phyloP scores from a whole-genome alignment of 345 rosid genomes.

The Salix viminalis region DNA sequence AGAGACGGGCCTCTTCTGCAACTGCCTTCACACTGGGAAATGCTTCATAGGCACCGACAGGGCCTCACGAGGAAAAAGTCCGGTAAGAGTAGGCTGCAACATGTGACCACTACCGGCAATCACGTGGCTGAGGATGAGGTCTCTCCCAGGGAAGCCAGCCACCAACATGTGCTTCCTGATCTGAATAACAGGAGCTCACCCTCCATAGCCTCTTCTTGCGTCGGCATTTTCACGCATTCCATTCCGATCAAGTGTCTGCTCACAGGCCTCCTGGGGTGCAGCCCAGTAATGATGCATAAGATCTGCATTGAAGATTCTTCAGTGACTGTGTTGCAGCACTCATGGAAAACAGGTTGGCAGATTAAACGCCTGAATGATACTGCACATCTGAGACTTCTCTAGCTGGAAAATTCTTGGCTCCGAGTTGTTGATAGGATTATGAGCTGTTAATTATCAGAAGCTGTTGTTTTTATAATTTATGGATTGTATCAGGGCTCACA shows the following conservation, averaged over 20 bases:
- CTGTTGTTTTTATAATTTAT: conserved; percentile 2
- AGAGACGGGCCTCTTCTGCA: conserved; percentile 49
- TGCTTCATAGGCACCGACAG: conserved; percentile 60
- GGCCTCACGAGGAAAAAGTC: conserved; percentile 67
- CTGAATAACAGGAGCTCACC: conserved; percentile 45
- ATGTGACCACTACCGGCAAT: conserved; percentile 57
- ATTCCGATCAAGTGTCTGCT: conserved; percentile 77
- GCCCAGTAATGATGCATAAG: conserved; percentile 64
- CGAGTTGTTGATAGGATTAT: conserved; percentile 4
- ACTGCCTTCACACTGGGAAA: conserved; percentile 47
- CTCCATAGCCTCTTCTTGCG: conserved; percentile 36
- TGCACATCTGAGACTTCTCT: conserved; percentile 82
- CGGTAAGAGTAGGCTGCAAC: conserved; percentile 87
- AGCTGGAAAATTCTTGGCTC: conserved; percentile 19
- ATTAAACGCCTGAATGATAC: conserved; percentile 82
- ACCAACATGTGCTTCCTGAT: conserved; percentile 41
- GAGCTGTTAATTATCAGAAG: conserved; percentile 14
- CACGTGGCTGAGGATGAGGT: conserved; percentile 67
- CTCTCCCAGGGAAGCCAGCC: conserved; percentile 51
- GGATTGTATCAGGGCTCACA: conserved; percentile 9
- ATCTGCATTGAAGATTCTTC: conserved; percentile 87
- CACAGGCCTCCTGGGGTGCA: conserved; percentile 79
- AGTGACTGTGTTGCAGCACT: conserved; percentile 76
- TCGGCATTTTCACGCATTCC: conserved; percentile 85
- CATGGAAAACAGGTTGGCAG: conserved; percentile 90